Evolutionary conservation across 2,329 filamentous ascomycete genomes (phyloP).

Genomic region (Bipolaris sorokiniana): DNA sequence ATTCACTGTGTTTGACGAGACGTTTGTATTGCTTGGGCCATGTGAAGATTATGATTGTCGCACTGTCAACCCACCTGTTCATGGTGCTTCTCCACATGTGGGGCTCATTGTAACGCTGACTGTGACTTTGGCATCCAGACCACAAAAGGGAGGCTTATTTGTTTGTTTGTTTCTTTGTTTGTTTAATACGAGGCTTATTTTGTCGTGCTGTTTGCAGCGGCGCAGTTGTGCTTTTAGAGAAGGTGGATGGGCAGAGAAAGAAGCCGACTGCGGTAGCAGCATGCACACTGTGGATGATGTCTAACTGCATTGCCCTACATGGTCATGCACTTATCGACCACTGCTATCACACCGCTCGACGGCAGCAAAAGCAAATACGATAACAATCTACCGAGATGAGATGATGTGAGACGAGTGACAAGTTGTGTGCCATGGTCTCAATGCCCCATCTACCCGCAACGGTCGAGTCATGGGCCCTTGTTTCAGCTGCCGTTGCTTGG

Average conservation of each 20-base stretch:
- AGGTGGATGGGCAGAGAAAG: too few species aligned
- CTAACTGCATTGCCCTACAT: background rate
- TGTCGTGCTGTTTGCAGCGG: background rate
- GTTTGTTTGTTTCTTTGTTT: background rate
- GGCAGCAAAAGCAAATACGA: background rate
- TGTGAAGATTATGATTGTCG: background rate
- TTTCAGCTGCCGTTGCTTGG: conserved; percentile 1
- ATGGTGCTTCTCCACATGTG: background rate
- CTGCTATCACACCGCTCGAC: background rate
- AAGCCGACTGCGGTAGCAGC: too few species aligned
- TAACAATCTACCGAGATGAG: background rate
- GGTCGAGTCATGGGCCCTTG: background rate
- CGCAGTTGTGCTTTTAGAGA: too few species aligned
- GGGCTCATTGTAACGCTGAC: background rate
- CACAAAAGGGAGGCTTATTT: background rate
- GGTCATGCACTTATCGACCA: background rate
- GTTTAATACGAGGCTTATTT: background rate
- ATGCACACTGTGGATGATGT: background rate
- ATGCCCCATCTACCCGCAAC: background rate
- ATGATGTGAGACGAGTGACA: background rate
- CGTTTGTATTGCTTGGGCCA: background rate
- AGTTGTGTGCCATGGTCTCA: background rate
- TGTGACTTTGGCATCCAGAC: too few species aligned
- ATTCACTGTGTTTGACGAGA: background rate
- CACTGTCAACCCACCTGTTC: background rate